Evolutionary conservation across 208 protist genomes (phyloP), one percentile per base, ranked within the genome.

Genomic region (Leishmania gerbilli): DNA sequence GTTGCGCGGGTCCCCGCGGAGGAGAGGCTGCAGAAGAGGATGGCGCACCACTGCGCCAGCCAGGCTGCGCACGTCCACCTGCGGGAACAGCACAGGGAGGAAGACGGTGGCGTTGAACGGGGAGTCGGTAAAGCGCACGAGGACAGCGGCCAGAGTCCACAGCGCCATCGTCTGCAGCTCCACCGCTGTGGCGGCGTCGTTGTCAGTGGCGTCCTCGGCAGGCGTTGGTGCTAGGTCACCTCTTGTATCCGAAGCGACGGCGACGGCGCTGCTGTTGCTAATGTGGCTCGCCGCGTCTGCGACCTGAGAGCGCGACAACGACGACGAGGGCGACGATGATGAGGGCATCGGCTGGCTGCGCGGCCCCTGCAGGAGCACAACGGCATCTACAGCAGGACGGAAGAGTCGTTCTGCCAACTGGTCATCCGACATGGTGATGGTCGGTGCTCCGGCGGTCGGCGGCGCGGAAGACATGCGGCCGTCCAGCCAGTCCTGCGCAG

Each of bases 1-100:
- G 15, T 67, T n/a, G 17, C 19, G 58, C 19, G 71, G 79, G 58
- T 62, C 60, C 49, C 87, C 86, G 72, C 79, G 90, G 17, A 97
- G 69, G 31, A 97, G 81, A 21, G 93, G 93, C 24, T 87, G 90
- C 34, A 97, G 87, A n/a, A 95, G 82, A 11, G 93, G 93, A 65
- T 95, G 91, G 40, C 80, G 87, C 27, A 77, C 79, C 24, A 68
- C 55, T 17, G 77, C 74, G 19, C 87, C 82, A 5, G 24, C 77
- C 13, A 1, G 80, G 56, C 80, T 49, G 56, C 89, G 83, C n/a
- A 89, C 82, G 72, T 95, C 91, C 60, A 88, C 85, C 60, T 90
- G 88, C 8, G 91, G 93, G 80, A 96, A 96, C 3, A 96, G 78
- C 53, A 90, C 49, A 21, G 93, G 90, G 15, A 96, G 76, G 77